Percentiles rank a stretch among this genome's conserved stretches.
phyloP scores from a whole-genome alignment of 495 filamentous ascomycete species.

The Endocarpon pusillum region DNA sequence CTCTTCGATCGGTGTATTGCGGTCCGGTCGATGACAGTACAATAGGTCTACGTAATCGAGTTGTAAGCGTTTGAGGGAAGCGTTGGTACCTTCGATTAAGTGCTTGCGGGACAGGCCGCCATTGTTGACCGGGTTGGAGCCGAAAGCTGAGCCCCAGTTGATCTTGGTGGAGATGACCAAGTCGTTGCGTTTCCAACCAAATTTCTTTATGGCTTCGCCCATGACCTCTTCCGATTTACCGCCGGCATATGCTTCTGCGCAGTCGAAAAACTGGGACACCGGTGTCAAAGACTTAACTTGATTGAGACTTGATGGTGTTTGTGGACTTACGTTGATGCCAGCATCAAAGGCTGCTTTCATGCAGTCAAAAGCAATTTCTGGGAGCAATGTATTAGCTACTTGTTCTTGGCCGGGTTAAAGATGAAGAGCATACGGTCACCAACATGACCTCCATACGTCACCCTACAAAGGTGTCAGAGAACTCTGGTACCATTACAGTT shows the following conservation, averaged over 20 bases:
- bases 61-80: slow-evolving; percentile 48
- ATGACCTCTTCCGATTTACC: slow-evolving; percentile 61
- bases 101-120: slow-evolving; percentile 70
- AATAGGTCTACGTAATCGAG: slow-evolving; percentile 60
- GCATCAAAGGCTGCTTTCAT: slow-evolving; percentile 62
- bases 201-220: slow-evolving; percentile 47
- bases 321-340: slow-evolving; percentile 65
- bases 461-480: slow-evolving; percentile 9
- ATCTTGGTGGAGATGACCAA: slow-evolving; percentile 80
- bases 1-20: slow-evolving; percentile 74
- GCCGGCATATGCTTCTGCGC: slow-evolving; percentile 42
- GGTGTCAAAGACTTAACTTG: slow-evolving; percentile 49
- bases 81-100: slow-evolving; percentile 52
- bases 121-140: slow-evolving; percentile 49
- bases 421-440: slow-evolving; percentile 34
- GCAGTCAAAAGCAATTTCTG: slow-evolving; percentile 47
- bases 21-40: slow-evolving; percentile 73
- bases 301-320: too few species aligned
- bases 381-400: neutral
- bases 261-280: slow-evolving; percentile 35
- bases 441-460: slow-evolving; percentile 65
- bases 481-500: neutral
- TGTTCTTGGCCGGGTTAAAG: neutral
- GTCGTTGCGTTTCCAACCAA: slow-evolving; percentile 57
- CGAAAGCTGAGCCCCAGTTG: slow-evolving; percentile 47